These are phyloP conservation scores for Chamaenerion angustifolium DNA, from an alignment of 345 rosid species.

Conservation along the genomic window DNA sequence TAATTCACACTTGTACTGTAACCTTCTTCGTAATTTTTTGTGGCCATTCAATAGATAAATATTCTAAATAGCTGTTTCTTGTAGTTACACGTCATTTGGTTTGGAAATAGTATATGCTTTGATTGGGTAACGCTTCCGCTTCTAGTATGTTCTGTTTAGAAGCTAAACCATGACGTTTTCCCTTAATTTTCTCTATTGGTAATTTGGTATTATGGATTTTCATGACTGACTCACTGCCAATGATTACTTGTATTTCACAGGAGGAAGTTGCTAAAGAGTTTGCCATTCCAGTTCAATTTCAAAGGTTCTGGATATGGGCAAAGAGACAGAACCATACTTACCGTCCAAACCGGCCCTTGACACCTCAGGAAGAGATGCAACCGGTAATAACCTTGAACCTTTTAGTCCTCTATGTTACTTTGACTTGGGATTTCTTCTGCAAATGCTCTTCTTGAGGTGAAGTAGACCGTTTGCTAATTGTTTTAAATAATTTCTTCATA, in stretches of 20 bases:
- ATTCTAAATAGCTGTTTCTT: too few species aligned
- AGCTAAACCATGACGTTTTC: constrained; percentile 1
- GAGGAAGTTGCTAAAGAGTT: constrained; percentile 95
- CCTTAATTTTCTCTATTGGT: not conserved
- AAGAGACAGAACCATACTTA: constrained; percentile 95
- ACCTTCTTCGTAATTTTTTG: too few species aligned
- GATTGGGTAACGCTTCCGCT: too few species aligned
- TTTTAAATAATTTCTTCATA: too few species aligned
- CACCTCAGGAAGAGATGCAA: constrained; percentile 74
- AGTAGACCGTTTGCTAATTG: too few species aligned
- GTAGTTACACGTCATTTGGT: too few species aligned
- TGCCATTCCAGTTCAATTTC: constrained; percentile 75
- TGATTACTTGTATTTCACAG: constrained; percentile 23
- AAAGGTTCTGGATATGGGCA: constrained; percentile 95
- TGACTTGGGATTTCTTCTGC: not conserved
- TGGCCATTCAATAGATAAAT: too few species aligned
- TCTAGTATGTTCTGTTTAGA: not conserved
- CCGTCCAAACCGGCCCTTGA: constrained; percentile 84
- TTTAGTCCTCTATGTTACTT: not conserved
- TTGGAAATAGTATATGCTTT: too few species aligned
- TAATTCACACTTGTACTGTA: too few species aligned
- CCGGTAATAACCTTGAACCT: constrained; percentile 27
- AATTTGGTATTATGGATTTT: too few species aligned
- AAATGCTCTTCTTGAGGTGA: not conserved
- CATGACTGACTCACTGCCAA: too few species aligned